Base-by-base conservation (phyloP, 2,329 filamentous ascomycete species). In the Colletotrichum orchidophilum region DNA sequence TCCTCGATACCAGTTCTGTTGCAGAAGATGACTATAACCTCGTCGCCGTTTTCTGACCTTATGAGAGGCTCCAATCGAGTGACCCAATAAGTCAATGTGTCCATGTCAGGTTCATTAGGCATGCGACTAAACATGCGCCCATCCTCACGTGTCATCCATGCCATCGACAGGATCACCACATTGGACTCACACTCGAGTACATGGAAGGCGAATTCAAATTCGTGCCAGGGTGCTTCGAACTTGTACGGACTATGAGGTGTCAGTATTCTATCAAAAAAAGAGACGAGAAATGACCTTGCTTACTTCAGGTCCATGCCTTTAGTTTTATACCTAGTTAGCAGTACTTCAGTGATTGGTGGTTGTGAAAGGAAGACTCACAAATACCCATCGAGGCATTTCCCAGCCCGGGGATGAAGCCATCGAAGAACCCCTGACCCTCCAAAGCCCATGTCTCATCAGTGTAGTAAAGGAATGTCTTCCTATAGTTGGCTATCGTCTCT, bases 51-150 rank as follows among this genome's bases (percentile, higher is more conserved):
- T 2, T 90, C 84, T 0, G 81, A 77, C 11, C 86, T 83, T 33
- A 92, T 89, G 0, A 92, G 65, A 0, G 93, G 93, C 66, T 92
- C 90, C 4, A 96, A 84, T 0, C 94, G 87, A 21, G 89, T 87
- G 0, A 94, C 83, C 94, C 93, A 96, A 75, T 96, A 96, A 0
- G 88, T 87, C 9, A 96, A 78, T 0, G 93, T 94, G 27, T 93
- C 89, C 81, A 93, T 86, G 74, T 95, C 93, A 0, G 93, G 92
- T 60, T 90, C 87, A 1, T 85, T 78, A 0, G 88, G 88, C 73
- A 73, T 82, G 31, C 75, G 84, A 70, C 76, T 89, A 77, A 83
- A 90, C 8, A 70, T 68, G 21, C 76, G 83, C 1, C 80, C 84
- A 75, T 84, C 86, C 72, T 84, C 89, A 66, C 79, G 83, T 1